These are phyloP conservation scores for Boletus pseudopeckii DNA, from an alignment of 768 basidiomycete species.

Conservation along the genomic window DNA sequence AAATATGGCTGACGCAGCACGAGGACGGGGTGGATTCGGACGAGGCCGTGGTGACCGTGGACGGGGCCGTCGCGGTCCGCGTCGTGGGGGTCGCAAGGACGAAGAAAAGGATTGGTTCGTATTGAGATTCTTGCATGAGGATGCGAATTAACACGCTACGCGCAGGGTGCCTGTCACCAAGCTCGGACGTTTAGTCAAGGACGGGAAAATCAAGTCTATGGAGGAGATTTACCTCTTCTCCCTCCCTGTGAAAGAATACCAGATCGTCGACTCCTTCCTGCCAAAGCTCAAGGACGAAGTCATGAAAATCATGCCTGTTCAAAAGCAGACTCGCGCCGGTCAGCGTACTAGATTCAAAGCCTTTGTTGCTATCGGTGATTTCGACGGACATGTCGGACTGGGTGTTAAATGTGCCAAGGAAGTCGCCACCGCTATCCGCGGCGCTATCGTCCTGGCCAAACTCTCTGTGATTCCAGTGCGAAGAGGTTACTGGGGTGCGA, in stretches of 20 bases:
- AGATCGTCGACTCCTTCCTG: conserved; percentile 99
- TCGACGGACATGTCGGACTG: conserved; percentile 97
- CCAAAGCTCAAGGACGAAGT: conserved; percentile 99
- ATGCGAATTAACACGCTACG: conserved; percentile 8
- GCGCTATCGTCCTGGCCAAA: conserved; percentile 98
- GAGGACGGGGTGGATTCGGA: conserved; percentile 89
- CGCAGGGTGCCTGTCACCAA: conserved; percentile 95
- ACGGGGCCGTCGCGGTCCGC: conserved; percentile 71
- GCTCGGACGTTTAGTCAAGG: conserved; percentile 97
- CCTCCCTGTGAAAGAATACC: conserved; percentile 98
- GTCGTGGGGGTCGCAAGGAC: conserved; percentile 97
- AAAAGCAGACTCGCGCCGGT: conserved; percentile 99
- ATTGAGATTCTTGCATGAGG: background rate
- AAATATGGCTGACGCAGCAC: conserved; percentile 84
- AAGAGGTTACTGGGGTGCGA: conserved; percentile 99
- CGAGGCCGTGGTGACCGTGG: conserved; percentile 74
- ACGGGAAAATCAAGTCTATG: conserved; percentile 99
- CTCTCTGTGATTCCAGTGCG: conserved; percentile 97
- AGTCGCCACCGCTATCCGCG: conserved; percentile 98
- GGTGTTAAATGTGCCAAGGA: conserved; percentile 99
- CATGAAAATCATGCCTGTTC: conserved; percentile 99
- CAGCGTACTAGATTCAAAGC: conserved; percentile 99
- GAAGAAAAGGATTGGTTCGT: conserved; percentile 99
- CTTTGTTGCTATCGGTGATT: conserved; percentile 99
- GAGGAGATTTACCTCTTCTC: conserved; percentile 99